Evolutionary conservation across 2,329 filamentous ascomycete genomes (phyloP).

Genomic region (Orbilia oligospora): DNA sequence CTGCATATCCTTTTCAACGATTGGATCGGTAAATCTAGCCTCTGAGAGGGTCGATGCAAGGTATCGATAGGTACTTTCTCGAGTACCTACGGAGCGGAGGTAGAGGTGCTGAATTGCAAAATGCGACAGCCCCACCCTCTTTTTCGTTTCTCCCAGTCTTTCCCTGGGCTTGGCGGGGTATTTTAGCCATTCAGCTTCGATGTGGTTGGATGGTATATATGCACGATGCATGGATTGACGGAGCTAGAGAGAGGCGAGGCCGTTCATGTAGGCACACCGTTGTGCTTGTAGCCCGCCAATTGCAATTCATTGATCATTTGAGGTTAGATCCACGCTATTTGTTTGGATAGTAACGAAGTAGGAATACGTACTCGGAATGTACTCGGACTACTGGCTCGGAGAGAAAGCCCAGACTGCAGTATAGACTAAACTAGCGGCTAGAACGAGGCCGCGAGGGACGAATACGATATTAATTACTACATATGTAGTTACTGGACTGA

Average conservation of each 20-base stretch:
- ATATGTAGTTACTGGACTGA: not conserved
- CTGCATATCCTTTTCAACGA: slow-evolving; percentile 22
- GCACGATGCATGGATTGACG: slow-evolving; percentile 34
- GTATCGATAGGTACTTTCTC: slow-evolving; percentile 2
- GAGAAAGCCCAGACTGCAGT: no score
- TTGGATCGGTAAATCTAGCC: slow-evolving; percentile 60
- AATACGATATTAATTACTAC: no score
- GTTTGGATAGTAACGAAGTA: no score
- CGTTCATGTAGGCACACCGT: slow-evolving; percentile 50
- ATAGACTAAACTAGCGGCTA: no score
- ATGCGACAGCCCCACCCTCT: no score
- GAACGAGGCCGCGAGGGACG: no score
- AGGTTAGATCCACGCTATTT: no score
- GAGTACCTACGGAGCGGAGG: no score
- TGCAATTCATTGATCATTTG: not conserved
- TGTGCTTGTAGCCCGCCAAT: slow-evolving; percentile 6
- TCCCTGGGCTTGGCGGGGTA: slow-evolving; percentile 32
- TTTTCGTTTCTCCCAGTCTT: no score
- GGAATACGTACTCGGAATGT: no score
- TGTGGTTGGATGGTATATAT: not conserved
- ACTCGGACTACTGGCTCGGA: no score
- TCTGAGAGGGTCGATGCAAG: not conserved
- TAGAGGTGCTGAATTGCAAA: no score
- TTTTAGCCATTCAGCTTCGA: not conserved
- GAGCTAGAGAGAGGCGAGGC: slow-evolving; percentile 45